A percentile compares a stretch with the other conserved stretches of the same genome.
phyloP scores from a whole-genome alignment of 2,329 filamentous ascomycete genomes.

The Colletotrichum sublineola region DNA sequence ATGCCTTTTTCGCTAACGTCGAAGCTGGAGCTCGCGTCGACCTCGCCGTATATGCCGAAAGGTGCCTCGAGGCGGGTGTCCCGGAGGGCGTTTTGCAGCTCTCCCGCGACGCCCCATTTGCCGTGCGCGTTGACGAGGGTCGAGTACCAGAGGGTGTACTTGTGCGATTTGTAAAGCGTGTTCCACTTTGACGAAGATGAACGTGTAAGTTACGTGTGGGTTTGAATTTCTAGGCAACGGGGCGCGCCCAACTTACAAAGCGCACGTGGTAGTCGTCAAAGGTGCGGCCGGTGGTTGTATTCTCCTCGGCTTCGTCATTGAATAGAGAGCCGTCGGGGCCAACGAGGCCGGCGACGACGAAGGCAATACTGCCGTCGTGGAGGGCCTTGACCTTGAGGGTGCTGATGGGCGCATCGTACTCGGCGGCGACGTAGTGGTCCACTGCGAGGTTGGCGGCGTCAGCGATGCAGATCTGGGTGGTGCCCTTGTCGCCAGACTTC shows the following conservation, averaged over 20 bases:
- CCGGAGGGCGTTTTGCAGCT: constrained; percentile 52
- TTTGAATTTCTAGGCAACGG: neutral
- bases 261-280: constrained; percentile 52
- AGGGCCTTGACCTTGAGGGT: constrained; percentile 52
- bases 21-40: constrained; percentile 46
- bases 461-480: constrained; percentile 50
- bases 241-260: constrained; percentile 47
- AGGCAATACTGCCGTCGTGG: constrained; percentile 51
- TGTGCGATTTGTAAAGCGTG: constrained; percentile 48
- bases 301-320: constrained; percentile 48
- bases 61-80: constrained; percentile 52
- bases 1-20: constrained; percentile 53
- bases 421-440: constrained; percentile 47
- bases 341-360: constrained; percentile 53
- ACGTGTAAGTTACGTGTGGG: neutral
- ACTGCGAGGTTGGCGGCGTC: constrained; percentile 44
- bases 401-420: constrained; percentile 51
- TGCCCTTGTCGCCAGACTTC: constrained; percentile 47
- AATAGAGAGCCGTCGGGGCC: constrained; percentile 50
- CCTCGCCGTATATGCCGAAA: constrained; percentile 46
- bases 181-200: constrained; percentile 48
- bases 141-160: constrained; percentile 56
- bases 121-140: constrained; percentile 48
- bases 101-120: constrained; percentile 49
- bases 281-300: constrained; percentile 49